phyloP scores from a whole-genome alignment of 2,329 filamentous ascomycete species.

The Coniosporium tulheliwenetii region DNA sequence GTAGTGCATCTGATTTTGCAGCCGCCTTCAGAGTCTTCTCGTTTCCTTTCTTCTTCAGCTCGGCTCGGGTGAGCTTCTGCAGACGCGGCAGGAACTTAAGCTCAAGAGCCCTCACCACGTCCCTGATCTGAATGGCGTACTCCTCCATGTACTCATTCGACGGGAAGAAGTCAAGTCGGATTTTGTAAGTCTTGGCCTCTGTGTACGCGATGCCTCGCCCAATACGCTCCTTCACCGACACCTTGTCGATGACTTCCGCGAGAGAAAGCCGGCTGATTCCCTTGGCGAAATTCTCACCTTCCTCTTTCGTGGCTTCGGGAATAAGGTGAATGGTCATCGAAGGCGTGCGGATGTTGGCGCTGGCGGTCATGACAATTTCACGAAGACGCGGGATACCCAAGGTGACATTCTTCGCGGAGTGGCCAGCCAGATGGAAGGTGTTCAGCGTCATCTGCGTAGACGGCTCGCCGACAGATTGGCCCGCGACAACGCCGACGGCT shows the following conservation, averaged over 20 bases:
- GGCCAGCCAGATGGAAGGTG: conserved; percentile 98
- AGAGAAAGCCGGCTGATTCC: conserved; percentile 76
- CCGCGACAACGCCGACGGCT: conserved; percentile 90
- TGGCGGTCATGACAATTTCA: conserved; percentile 98
- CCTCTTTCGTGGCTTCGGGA: conserved; percentile 49
- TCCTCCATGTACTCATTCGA: conserved; percentile 67
- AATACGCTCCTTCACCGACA: conserved; percentile 64
- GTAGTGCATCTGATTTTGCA: conserved; percentile 48
- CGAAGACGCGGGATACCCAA: conserved; percentile 92
- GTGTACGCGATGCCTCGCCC: conserved; percentile 52
- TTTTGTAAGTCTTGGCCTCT: conserved; percentile 71
- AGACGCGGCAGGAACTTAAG: conserved; percentile 61
- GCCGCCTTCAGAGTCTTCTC: conserved; percentile 38
- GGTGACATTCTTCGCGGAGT: conserved; percentile 97
- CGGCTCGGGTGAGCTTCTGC: conserved; percentile 53
- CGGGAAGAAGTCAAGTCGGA: conserved; percentile 73
- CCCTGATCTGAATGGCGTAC: conserved; percentile 65
- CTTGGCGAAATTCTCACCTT: conserved; percentile 74
- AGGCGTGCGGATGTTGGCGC: conserved; percentile 74
- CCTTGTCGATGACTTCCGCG: conserved; percentile 68
- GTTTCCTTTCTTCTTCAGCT: conserved; percentile 62
- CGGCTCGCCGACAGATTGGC: conserved; percentile 91
- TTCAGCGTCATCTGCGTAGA: conserved; percentile 99
- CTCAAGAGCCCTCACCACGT: conserved; percentile 71
- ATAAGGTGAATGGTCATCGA: conserved; percentile 74